These are phyloP conservation scores for Russula ochroleuca DNA, from an alignment of 768 basidiomycete genomes.

Conservation along the genomic window DNA sequence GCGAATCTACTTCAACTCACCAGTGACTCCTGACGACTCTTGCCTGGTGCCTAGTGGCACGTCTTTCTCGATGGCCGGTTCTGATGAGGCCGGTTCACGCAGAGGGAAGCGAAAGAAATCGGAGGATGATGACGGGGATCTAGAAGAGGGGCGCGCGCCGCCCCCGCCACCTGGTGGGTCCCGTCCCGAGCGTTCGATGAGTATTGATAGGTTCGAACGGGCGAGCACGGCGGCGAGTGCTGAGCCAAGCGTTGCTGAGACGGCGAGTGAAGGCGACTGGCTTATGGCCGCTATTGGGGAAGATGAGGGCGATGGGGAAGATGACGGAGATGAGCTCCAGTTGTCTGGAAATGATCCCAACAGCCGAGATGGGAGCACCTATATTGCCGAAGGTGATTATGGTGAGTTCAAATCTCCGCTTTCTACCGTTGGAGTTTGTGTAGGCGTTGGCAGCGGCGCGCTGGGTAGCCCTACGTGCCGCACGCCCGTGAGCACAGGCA, in stretches of 20 bases:
- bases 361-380: slow-evolving; percentile 16
- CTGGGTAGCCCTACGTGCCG: slow-evolving; percentile 31
- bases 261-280: slow-evolving; percentile 76
- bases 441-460: slow-evolving; percentile 32
- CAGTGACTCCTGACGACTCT: slow-evolving; percentile 76
- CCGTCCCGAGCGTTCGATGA: slow-evolving; percentile 39
- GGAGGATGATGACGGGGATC: slow-evolving; percentile 82
- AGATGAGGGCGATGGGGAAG: slow-evolving; percentile 52
- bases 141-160: slow-evolving; percentile 64
- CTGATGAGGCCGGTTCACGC: slow-evolving; percentile 49
- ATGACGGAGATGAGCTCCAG: slow-evolving; percentile 30
- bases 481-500: slow-evolving; percentile 24
- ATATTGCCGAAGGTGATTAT: slow-evolving; percentile 22
- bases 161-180: slow-evolving; percentile 54
- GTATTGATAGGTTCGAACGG: slow-evolving; percentile 53
- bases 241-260: slow-evolving; percentile 60
- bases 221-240: slow-evolving; percentile 66
- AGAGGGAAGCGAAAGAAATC: slow-evolving; percentile 87
- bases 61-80: slow-evolving; percentile 39
- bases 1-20: slow-evolving; percentile 90
- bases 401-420: slow-evolving; percentile 34
- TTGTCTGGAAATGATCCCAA: slow-evolving; percentile 15
- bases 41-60: slow-evolving; percentile 65
- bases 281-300: slow-evolving; percentile 84
- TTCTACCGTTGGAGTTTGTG: slow-evolving; percentile 30